Base-by-base conservation (phyloP, 2,329 filamentous ascomycete species). In the Diaporthe citrichinensis region DNA sequence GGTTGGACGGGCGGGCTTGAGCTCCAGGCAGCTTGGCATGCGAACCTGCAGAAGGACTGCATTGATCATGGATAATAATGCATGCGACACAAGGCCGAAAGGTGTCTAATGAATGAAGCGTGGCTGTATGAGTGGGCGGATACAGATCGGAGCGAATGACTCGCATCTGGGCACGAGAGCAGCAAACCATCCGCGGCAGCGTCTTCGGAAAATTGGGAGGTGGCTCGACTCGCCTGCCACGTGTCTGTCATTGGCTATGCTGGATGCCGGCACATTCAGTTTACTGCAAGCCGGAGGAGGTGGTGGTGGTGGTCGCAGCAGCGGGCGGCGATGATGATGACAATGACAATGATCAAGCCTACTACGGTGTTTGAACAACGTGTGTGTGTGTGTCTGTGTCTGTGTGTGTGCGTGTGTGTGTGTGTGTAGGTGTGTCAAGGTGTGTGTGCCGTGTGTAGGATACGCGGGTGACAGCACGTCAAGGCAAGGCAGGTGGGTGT, bases 161-260 rank as follows among this genome's bases (percentile, higher is more conserved):
- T 73, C 71, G 71, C 71, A 73, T 73, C 71, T 65, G 31, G 25
- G 58, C 49, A 62, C 58, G 49, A 73, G 71, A 62, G 46, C 71
- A 44, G 46, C 46, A 25, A 49, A 53, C 25, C 34, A 34, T 73
- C 71, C 49, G 28, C 39, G 49, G 65, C 46, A 69, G 31, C 65
- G 36, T 5, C n/a, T 7, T 69, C 65, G 46, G 65, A 55, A 41
- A 55, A 69, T 69, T 69, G 49, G 65, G n/a, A 69, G 49, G 49
- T 69, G 65, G 65, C 49, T 69, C 65, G 65, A 69, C 49, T 69
- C 34, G 65, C 31, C 46, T 55, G 65, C 65, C 65, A 69, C 65
- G 65, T 69, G 65, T 41, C 34, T 69, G 49, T 39, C 65, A 69
- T 69, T 41, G 65, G 65, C 65, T n/a, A 20, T 55, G 65, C 65